A percentile compares a stretch with the other conserved stretches of the same genome.
These are phyloP conservation scores for Phlyctochytrium arcticum DNA, from an alignment of 192 early-diverging fungal genomes.

Conservation along the genomic window DNA sequence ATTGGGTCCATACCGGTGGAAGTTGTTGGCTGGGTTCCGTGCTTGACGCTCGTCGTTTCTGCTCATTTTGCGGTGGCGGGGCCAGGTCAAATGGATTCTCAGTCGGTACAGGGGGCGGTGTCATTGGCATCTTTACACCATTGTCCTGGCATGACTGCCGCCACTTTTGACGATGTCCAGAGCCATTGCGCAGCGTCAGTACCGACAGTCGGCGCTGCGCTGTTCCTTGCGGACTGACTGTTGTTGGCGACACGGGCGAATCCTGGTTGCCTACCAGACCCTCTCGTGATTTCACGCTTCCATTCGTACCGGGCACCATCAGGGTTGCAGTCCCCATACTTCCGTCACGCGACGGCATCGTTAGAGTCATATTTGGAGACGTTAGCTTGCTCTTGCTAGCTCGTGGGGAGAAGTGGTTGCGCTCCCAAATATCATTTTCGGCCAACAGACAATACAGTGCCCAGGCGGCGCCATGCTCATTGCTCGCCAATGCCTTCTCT, in stretches of 20 bases:
- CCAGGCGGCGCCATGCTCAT: conserved; percentile 34
- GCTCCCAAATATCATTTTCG: conserved; percentile 35
- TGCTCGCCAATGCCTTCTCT: conserved; percentile 13
- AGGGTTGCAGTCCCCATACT: too few relatives aligned
- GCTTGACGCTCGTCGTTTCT: neutral
- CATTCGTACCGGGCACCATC: too few relatives aligned
- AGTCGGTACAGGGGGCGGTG: neutral
- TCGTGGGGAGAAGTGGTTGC: too few relatives aligned
- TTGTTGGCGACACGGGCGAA: neutral
- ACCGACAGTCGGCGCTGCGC: neutral
- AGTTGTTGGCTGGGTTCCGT: neutral
- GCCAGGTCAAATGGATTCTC: conserved; percentile 2
- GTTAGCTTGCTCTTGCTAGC: too few relatives aligned
- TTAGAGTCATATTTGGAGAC: too few relatives aligned
- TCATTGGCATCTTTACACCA: neutral
- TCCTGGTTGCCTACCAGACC: too few relatives aligned
- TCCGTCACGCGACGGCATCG: too few relatives aligned
- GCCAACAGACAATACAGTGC: conserved; percentile 39
- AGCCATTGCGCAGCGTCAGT: neutral
- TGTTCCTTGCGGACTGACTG: neutral
- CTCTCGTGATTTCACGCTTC: too few relatives aligned
- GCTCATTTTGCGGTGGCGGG: neutral
- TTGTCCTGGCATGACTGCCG: neutral
- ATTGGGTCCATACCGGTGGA: neutral
- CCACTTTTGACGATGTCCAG: neutral